Base-by-base conservation (phyloP, 1,284 basidiomycete species). In the Bondarzewia mesenterica region DNA sequence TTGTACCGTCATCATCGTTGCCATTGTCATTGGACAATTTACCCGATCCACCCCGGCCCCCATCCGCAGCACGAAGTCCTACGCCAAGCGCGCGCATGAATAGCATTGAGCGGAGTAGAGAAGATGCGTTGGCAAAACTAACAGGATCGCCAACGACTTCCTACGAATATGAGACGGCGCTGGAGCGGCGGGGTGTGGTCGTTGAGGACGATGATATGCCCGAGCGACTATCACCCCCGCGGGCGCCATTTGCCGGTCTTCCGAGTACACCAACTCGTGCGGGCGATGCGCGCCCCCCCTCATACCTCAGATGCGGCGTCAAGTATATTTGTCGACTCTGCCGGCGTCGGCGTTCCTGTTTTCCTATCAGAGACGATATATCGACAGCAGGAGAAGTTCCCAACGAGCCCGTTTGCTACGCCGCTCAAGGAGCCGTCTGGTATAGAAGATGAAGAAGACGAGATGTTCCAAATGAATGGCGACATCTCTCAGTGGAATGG, bases 361-460 rank as follows among this genome's bases (percentile, higher is more conserved):
- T 78, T 73, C 56, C 53, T 80, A 44, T 69, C 68, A 5, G 58
- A 73, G 42, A 68, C 74, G 45, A 66, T 69, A 8, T 66, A 73
- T 18, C 74, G 73, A n/a, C 67, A 73, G 50, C 74, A 73, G 46
- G 82, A 83, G 49, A 40, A 62, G 12, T 82, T 83, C 61, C 77
- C 81, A 3, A 77, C 72, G 40, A 88, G 83, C 62, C 85, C 86
- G 10, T 88, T 86, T 57, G 74, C 74, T n/a, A 78, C 77, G 2
- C 85, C 84, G 1, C 60, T 83, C 48, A 78, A 75, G 61, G 85
- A 87, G 61, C 70, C 71, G 32, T 63, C 66, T 39, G 65, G 65
- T 18, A 70, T 68, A 36, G 82, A 83, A 12, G 81, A 81, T 15
- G 74, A 85, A 57, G 76, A 83, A 47, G 65, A 84, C 38, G 60